These are phyloP conservation scores for Lentinula edodes DNA, from an alignment of 768 basidiomycete species.

Conservation along the genomic window DNA sequence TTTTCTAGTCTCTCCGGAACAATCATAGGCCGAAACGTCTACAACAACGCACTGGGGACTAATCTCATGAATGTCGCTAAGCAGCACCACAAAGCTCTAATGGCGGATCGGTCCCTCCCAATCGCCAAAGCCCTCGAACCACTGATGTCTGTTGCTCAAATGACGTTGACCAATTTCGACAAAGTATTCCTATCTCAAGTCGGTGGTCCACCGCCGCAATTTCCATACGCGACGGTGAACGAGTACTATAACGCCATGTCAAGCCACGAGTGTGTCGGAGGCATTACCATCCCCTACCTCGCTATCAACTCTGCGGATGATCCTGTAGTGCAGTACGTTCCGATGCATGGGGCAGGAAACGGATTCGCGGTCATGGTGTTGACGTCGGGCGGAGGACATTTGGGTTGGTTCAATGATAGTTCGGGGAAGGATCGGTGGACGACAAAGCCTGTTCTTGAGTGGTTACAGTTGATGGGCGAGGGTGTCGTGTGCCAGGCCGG, in stretches of 20 bases:
- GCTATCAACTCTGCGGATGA: conserved; percentile 74
- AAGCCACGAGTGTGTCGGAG: conserved; percentile 52
- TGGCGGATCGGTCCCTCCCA: conserved; percentile 26
- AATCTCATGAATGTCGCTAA: conserved; percentile 38
- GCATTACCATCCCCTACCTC: conserved; percentile 68
- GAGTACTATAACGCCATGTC: conserved; percentile 52
- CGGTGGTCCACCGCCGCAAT: conserved; percentile 34
- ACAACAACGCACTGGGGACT: conserved; percentile 44
- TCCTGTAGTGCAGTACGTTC: conserved; percentile 64
- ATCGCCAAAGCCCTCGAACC: conserved; percentile 13
- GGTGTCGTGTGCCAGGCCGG: neutral
- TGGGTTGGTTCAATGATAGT: conserved; percentile 75
- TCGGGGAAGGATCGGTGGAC: conserved; percentile 36
- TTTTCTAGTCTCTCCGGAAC: conserved; percentile 29
- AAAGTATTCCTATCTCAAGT: conserved; percentile 33
- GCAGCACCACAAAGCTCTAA: conserved; percentile 26
- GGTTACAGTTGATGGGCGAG: conserved; percentile 9
- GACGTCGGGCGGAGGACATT: conserved; percentile 66
- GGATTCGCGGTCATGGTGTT: conserved; percentile 53
- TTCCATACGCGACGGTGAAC: conserved; percentile 37
- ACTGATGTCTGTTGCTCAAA: conserved; percentile 19
- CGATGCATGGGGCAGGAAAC: conserved; percentile 49
- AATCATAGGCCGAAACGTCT: conserved; percentile 36
- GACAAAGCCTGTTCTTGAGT: conserved; percentile 39
- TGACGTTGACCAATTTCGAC: conserved; percentile 33